Evolutionary conservation across 2,329 filamentous ascomycete genomes (phyloP), one percentile per base, ranked within the genome.

Genomic region (Fusarium camptoceras): DNA sequence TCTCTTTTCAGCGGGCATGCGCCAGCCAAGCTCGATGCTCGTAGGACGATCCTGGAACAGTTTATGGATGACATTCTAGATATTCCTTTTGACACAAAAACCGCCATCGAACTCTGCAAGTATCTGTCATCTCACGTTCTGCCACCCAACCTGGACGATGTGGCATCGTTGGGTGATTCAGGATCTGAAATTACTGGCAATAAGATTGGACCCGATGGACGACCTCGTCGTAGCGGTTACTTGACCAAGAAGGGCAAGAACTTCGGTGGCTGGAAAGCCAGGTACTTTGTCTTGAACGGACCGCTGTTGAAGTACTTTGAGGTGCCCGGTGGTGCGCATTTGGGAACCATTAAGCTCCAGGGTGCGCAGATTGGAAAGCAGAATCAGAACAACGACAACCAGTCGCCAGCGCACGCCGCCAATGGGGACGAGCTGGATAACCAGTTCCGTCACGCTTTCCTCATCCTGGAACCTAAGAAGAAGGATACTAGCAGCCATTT

Each of bases 231-330:
- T 76, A 94, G 91, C 76, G 96, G 96, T 11, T 99, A 98, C 79
- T 83, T 99, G 51, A 98, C 96, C 3, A 99, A 99, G 83, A 89
- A 93, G 73, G 96, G 96, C 50, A 99, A 99, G 85, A 98, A 98
- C 76, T 99, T 99, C 81, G 96, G 96, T 54, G 96, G 96, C 50
- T 99, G 96, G 96, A 99, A 99, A 81, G 94, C 94, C 14, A 83
- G 88, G 34, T 90, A 88, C 76, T 91, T 90, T 75, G 81, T 88
- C 24, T 82, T 89, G 15, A 86, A 89, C 55, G 86, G 87, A 0
- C 86, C 87, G n/a, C 80, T 83, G 11, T 76, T 99, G 74, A 94
- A 92, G 75, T 99, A 99, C 78, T 98, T 93, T 75, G 96, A 99
- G 80, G 89, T 92, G 3, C 94, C 94, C 5, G 94, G 95, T 50